Evolutionary conservation across 345 rosid species (phyloP), one percentile per base, ranked within the genome.

Genomic region (Zanthoxylum bungeanum): DNA sequence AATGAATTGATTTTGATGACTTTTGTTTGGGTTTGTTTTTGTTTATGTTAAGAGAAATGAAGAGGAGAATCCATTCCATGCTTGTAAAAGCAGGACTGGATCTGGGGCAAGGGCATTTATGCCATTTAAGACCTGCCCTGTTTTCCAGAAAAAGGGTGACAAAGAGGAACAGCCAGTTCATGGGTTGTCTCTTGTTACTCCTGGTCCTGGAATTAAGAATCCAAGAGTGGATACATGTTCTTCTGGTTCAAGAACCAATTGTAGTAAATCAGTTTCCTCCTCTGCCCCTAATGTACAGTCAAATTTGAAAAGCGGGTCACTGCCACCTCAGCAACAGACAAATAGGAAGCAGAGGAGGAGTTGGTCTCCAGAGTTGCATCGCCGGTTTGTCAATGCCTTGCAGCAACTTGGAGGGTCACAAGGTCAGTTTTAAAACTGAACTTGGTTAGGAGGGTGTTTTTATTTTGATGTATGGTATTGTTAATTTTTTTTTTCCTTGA

Each of bases 341-440:
- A 40, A 80, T 25, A 78, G 98, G 86, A 94, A 94, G 79, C 97
- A 89, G 79, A 86, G 98, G 79, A 88, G 98, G 77, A 89, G 93
- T 79, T 94, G 98, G 98, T 92, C 93, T n/a, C 90, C 95, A 0
- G 97, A 89, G 79, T 79, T 94, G 71, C 98, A 94, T 80, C 87
- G 90, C 27, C 86, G 91, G 51, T 94, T 94, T 36, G 83, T 92
- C 47, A 85, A 81, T 82, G 97, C 98, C 19, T 78, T 94, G 78
- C 89, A 94, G 66, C 89, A 88, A 31, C 97, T 94, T 12, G 98
- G 98, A 71, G 98, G 98, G 42, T 86, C 95, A 22, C 89, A 85
- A 87, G 95, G 98, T 92, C 63, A 73, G 79, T n/a, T 27, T 19
- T 55, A 30, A 17, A 60, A 49, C 44, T 36, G 27, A 37, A 68